Base-by-base conservation (phyloP, 2,329 filamentous ascomycete genomes). In the Alternaria sp. region DNA sequence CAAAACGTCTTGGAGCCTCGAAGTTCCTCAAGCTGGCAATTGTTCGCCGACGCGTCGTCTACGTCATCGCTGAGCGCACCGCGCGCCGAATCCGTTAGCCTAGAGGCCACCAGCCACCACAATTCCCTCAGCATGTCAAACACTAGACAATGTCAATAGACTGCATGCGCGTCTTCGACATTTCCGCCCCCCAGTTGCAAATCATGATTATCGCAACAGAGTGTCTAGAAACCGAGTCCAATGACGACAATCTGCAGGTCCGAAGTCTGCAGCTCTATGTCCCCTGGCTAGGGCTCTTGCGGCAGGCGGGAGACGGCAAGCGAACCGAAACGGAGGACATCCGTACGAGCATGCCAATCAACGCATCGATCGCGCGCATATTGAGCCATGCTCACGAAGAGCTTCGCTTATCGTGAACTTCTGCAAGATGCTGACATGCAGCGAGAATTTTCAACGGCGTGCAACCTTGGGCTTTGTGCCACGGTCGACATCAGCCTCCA, bases 311-410 rank as follows among this genome's bases (percentile, higher is more conserved):
- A 50, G 11, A 30, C 25, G 25, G 47, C 15, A 50, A 9, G 12
- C 47, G n/a, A 13, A 50, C 47, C 47, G 15, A 50, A 50, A 30
- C 47, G 47, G 47, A 50, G 26, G 17, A 30, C 11, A 19, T 50
- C 47, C 47, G 47, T 50, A 50, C 47, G 47, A 50, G 25, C n/a
- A 50, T 17, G 26, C 47, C 47, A 50, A 50, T 50, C 47, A 50
- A 50, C 25, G 26, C 25, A 17, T 40, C n/a, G 25, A 19, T 30
- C 25, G 11, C 10, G 11, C 25, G 28, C 47, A 19, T 4, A 30
- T n/a, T n/a, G 15, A 49, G 46, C 46, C 46, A 49, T 28, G 15
- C 25, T 26, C 46, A 49, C 11, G 15, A n/a, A 49, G 15, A 19
- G 23, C 4, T 49, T 17, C 46, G 46, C 46, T 49, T 49, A 11